Percentiles rank a stretch among this genome's conserved stretches.
Evolutionary conservation across 768 basidiomycete species (phyloP).

Genomic region (Leccinum broughii): DNA sequence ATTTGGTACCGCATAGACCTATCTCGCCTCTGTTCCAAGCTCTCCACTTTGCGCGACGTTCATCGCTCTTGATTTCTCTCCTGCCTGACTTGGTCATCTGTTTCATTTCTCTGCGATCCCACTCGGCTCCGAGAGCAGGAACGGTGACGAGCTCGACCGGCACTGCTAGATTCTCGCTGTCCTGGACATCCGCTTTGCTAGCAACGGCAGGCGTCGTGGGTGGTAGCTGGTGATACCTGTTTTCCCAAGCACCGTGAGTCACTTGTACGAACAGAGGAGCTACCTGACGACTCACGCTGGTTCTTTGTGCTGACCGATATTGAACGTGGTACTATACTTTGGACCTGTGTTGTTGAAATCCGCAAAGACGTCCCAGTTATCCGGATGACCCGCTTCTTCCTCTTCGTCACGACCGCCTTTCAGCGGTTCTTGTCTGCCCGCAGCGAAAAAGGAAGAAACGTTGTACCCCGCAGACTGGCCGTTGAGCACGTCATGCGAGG

Average conservation of each 20-base stretch:
- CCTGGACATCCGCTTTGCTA: slow-evolving; percentile 39
- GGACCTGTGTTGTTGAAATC: slow-evolving; percentile 90
- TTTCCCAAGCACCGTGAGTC: slow-evolving; percentile 7
- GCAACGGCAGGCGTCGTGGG: slow-evolving; percentile 24
- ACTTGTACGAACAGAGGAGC: not conserved
- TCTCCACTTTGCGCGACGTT: slow-evolving; percentile 60
- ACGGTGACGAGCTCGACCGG: slow-evolving; percentile 85
- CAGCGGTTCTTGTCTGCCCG: slow-evolving; percentile 72
- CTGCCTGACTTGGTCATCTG: slow-evolving; percentile 73
- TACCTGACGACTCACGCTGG: slow-evolving; percentile 44
- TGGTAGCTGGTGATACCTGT: slow-evolving; percentile 48
- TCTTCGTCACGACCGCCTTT: slow-evolving; percentile 80
- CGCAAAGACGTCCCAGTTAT: slow-evolving; percentile 78
- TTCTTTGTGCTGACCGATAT: slow-evolving; percentile 38
- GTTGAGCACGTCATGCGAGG: slow-evolving; percentile 50
- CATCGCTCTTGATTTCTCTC: slow-evolving; percentile 58
- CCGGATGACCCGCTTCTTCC: slow-evolving; percentile 42
- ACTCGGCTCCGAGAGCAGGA: slow-evolving; percentile 88
- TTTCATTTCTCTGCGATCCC: slow-evolving; percentile 76
- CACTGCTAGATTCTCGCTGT: slow-evolving; percentile 24
- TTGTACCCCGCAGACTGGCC: slow-evolving; percentile 73
- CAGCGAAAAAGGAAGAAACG: slow-evolving; percentile 61
- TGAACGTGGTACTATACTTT: slow-evolving; percentile 67
- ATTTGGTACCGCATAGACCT: slow-evolving; percentile 72
- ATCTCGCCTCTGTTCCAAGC: slow-evolving; percentile 77